phyloP scores from a whole-genome alignment of 2,329 filamentous ascomycete genomes.

The Tolypocladium sp. region DNA sequence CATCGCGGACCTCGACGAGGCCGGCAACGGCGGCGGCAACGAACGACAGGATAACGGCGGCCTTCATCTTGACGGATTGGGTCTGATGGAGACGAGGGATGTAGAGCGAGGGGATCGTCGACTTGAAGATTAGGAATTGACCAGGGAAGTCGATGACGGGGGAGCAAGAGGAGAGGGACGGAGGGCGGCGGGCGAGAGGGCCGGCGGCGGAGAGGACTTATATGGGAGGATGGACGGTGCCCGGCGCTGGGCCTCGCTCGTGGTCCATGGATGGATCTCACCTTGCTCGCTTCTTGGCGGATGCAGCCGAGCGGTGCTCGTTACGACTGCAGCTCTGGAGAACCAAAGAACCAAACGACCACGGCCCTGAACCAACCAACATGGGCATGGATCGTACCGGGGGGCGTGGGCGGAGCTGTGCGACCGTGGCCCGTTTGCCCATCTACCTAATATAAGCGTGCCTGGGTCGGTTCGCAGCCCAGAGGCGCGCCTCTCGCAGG shows the following conservation, averaged over 20 bases:
- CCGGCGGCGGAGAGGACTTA: neutral
- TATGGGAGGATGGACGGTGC: too few species aligned
- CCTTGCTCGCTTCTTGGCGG: neutral
- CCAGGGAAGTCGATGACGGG: neutral
- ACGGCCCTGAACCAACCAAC: neutral
- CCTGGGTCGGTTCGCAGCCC: neutral
- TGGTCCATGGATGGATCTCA: neutral
- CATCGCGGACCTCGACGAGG: constrained; percentile 24
- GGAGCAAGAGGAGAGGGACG: neutral
- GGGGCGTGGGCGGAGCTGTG: neutral
- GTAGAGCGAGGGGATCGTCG: neutral
- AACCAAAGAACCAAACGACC: neutral
- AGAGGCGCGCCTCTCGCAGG: neutral
- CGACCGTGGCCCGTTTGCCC: neutral
- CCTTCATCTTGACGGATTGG: constrained; percentile 27
- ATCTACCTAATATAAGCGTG: too few species aligned
- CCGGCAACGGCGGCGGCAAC: constrained; percentile 25
- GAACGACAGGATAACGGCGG: constrained; percentile 26
- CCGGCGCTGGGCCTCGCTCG: too few species aligned
- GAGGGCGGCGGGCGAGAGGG: neutral
- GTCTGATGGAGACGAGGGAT: neutral
- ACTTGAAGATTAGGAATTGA: neutral
- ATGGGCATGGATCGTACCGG: neutral
- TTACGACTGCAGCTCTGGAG: neutral
- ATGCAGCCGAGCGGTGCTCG: neutral